A percentile compares a stretch with the other conserved stretches of the same genome.
Evolutionary conservation across 2,329 filamentous ascomycete genomes (phyloP).

Genomic region (Gliomastix tumulicola): DNA sequence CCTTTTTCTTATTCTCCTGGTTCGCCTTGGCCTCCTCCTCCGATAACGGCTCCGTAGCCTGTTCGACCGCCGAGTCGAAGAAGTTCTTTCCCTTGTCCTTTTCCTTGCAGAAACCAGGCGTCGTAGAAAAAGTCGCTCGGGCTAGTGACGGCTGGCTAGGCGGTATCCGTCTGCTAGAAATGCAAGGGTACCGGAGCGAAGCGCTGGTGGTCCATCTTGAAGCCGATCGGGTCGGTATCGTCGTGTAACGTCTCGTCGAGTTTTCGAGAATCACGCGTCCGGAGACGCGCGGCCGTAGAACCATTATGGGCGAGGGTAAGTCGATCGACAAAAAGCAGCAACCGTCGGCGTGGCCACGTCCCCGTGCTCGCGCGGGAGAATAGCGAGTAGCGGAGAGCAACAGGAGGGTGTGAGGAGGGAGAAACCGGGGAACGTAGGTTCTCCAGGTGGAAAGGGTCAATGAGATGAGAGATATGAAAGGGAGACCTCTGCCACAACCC

Average conservation of each 20-base stretch:
- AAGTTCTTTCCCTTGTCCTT: slow-evolving; percentile 31
- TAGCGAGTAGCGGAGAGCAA: too few species aligned
- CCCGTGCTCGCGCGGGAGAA: too few species aligned
- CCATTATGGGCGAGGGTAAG: slow-evolving; percentile 21
- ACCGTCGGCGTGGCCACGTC: too few species aligned
- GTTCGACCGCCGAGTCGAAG: slow-evolving; percentile 38
- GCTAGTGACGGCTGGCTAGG: slow-evolving; percentile 17
- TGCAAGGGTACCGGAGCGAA: too few species aligned
- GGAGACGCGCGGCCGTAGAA: slow-evolving; percentile 30
- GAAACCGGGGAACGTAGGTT: too few species aligned
- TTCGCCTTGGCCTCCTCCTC: slow-evolving; percentile 47
- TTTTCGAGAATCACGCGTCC: slow-evolving; percentile 29
- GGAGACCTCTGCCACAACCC: too few species aligned
- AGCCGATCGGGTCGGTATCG: slow-evolving; percentile 15
- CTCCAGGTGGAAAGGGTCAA: too few species aligned
- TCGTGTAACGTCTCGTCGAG: slow-evolving; percentile 15
- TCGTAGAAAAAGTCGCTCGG: slow-evolving; percentile 27
- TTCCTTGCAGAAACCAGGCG: slow-evolving; percentile 23
- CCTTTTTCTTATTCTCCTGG: slow-evolving; percentile 35
- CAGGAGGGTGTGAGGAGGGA: too few species aligned
- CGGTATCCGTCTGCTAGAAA: too few species aligned
- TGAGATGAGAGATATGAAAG: too few species aligned
- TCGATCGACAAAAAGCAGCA: too few species aligned
- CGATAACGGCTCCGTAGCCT: slow-evolving; percentile 36
- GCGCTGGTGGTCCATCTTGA: too few species aligned